Base-by-base conservation (phyloP, 768 basidiomycete genomes). In the Jaapia argillacea region DNA sequence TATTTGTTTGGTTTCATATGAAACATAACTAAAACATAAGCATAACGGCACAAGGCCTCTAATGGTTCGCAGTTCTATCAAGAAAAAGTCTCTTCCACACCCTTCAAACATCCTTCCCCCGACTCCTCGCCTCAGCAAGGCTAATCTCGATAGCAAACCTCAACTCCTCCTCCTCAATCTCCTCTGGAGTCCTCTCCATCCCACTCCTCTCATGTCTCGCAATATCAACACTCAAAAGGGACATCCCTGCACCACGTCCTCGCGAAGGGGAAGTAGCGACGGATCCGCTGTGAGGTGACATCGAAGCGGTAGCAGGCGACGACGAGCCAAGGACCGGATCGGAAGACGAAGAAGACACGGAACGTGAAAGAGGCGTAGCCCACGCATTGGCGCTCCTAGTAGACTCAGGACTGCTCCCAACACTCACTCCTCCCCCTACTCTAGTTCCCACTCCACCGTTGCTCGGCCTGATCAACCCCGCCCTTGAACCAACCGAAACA, bases 71-170 rank as follows among this genome's bases (percentile, higher is more conserved):
- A n/a, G n/a, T n/a, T n/a, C n/a, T n/a, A n/a, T n/a, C n/a, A n/a
- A n/a, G n/a, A n/a, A n/a, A n/a, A n/a, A n/a, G n/a, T 16, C 10
- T 33, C 28, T 10, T 10, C 28, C 16, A 16, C 16, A 33, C 10
- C 10, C 10, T 33, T 49, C 42, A 58, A 4, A 55, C 52, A 27
- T 46, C 43, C 40, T 58, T 58, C 6, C 59, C 59, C 7, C 56
- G 51, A 43, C 64, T 63, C 21, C 55, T 47, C n/a, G 77, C 79
- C 53, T 86, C 85, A 1, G 72, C 79, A 21, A 86, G 67, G 55
- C 85, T 86, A 58, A 86, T 55, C 58, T 80, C 78, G 10, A 86
- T 70, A 7, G 76, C 83, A 48, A 77, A 70, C 40, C 60, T 67
- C 56, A 86, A 51, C 49, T 85, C 82, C 13, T 74, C 79, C 45